A percentile compares a stretch with the other conserved stretches of the same genome.
These are phyloP conservation scores for Mortierella alpina DNA, from an alignment of 192 early-diverging fungal species.

Conservation along the genomic window DNA sequence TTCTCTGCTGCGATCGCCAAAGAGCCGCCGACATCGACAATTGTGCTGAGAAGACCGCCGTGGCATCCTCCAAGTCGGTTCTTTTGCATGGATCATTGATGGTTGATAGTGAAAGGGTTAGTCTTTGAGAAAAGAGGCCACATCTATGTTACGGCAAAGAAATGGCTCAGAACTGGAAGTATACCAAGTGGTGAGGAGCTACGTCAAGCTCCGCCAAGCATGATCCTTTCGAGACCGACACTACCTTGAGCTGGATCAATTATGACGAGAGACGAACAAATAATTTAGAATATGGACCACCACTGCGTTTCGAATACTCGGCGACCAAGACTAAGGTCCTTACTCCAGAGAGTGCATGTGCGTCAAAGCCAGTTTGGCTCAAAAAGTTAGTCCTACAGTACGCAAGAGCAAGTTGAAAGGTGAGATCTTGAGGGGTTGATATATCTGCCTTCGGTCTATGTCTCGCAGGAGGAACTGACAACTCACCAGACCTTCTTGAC, in stretches of 20 bases:
- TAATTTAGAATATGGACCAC: not conserved
- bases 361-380: slow-evolving; percentile 38
- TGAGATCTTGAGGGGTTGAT: too few relatives aligned
- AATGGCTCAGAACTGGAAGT: not conserved
- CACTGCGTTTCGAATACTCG: not conserved
- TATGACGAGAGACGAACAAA: not conserved
- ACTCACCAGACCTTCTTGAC: slow-evolving; percentile 38
- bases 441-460: not conserved
- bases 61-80: slow-evolving; percentile 61
- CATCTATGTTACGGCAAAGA: not conserved
- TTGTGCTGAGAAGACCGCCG: slow-evolving; percentile 64
- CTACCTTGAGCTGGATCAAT: slow-evolving; percentile 48
- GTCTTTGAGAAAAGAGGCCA: not conserved
- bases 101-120: not conserved
- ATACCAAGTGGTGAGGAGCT: slow-evolving; percentile 63
- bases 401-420: not conserved
- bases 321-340: not conserved
- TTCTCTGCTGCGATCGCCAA: slow-evolving; percentile 63
- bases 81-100: slow-evolving; percentile 20
- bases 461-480: not conserved
- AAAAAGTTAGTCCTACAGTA: slow-evolving; percentile 32
- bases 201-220: slow-evolving; percentile 57
- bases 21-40: slow-evolving; percentile 67
- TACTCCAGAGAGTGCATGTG: slow-evolving; percentile 45
- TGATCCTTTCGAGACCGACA: slow-evolving; percentile 46